Conservation (phyloP, 441 rosid species). For the Dalechampia spathulata region DNA sequence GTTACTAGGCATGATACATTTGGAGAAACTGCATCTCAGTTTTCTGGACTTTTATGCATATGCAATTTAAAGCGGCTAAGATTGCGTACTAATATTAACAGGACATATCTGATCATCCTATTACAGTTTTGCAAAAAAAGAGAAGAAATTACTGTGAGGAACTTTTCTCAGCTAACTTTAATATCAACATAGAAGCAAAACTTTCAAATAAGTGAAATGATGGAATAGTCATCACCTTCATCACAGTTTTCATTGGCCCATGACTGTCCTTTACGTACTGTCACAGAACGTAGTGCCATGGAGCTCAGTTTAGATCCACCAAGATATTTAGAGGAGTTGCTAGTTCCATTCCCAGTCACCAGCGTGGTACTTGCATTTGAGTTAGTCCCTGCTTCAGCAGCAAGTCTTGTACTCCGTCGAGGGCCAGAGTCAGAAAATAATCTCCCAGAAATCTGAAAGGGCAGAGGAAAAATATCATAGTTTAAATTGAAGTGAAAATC, state of each 20-base stretch:
- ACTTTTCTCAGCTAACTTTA: neutral
- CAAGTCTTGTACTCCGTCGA: constrained; percentile 72
- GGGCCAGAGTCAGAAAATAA: constrained; percentile 95
- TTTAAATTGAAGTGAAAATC: neutral
- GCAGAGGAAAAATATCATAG: constrained; percentile 2
- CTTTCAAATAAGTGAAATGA: neutral
- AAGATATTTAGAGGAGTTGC: constrained; percentile 67
- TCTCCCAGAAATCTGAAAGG: constrained; percentile 86
- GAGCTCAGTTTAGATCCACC: constrained; percentile 83
- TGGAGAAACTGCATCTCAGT: neutral
- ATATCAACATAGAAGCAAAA: neutral
- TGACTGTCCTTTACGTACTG: constrained; percentile 76
- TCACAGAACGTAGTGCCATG: constrained; percentile 69
- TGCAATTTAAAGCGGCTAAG: neutral
- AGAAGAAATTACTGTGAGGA: neutral
- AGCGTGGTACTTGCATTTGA: constrained; percentile 39
- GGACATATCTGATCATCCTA: neutral
- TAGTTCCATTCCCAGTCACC: constrained; percentile 59
- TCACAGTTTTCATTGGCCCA: constrained; percentile 84
- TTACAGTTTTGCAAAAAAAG: neutral
- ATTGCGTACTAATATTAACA: neutral
- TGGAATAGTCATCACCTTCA: constrained; percentile 53
- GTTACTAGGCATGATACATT: neutral
- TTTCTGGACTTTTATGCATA: neutral
- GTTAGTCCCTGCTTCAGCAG: constrained; percentile 60